A percentile compares a stretch with the other conserved stretches of the same genome.
Evolutionary conservation across 2,329 filamentous ascomycete genomes (phyloP).

Genomic region (Niveomyces coronatus): DNA sequence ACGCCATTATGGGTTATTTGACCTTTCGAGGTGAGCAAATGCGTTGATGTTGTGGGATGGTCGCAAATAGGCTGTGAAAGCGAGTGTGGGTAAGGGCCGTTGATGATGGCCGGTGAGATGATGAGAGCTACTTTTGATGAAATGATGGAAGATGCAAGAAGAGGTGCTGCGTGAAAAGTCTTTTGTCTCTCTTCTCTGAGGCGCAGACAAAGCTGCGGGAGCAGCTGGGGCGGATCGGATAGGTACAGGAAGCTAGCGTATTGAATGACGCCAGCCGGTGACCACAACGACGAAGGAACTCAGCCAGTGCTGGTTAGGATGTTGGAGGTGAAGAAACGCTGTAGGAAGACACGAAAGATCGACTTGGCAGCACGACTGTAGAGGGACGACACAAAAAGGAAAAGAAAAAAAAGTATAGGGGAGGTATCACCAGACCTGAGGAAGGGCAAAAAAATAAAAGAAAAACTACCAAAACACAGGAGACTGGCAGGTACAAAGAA

Average conservation of each 20-base stretch:
- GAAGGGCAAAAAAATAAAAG: slow-evolving; percentile 2
- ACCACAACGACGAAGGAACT: slow-evolving; percentile 5
- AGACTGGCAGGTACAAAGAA: slow-evolving; percentile 10
- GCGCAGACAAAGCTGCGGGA: neutral
- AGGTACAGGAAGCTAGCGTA: neutral
- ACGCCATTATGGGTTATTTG: slow-evolving; percentile 37
- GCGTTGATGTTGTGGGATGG: too few relatives aligned
- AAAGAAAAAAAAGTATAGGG: too few relatives aligned
- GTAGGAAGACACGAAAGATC: too few relatives aligned
- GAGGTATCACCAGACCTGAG: too few relatives aligned
- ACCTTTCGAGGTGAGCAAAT: slow-evolving; percentile 4
- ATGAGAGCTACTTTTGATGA: too few relatives aligned
- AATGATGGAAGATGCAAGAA: too few relatives aligned
- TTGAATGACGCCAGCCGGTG: slow-evolving; percentile 3
- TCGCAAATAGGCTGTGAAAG: neutral
- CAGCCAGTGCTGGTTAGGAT: too few relatives aligned
- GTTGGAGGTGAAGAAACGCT: too few relatives aligned
- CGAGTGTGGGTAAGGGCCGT: neutral
- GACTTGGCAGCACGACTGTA: too few relatives aligned
- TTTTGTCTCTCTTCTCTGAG: slow-evolving; percentile 1
- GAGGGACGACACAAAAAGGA: slow-evolving; percentile 6
- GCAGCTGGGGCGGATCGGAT: neutral
- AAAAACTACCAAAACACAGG: slow-evolving; percentile 1
- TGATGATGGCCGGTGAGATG: neutral
- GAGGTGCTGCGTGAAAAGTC: too few relatives aligned